These are phyloP conservation scores for Alternaria arborescens DNA, from an alignment of 2,329 filamentous ascomycete species.

Conservation along the genomic window DNA sequence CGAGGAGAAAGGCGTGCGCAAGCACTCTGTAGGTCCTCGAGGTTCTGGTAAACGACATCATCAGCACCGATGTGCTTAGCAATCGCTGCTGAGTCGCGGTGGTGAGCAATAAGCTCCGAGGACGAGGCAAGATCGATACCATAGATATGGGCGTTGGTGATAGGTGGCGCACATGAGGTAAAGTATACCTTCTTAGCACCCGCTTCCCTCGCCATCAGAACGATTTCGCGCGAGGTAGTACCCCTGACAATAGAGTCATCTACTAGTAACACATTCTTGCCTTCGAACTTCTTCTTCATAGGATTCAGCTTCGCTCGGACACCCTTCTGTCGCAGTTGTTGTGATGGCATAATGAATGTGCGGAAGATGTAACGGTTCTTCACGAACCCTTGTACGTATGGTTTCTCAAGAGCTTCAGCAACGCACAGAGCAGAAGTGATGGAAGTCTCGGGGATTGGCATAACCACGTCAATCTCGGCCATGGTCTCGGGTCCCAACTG, in stretches of 20 bases:
- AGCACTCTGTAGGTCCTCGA: constrained; percentile 80
- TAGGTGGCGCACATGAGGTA: constrained; percentile 80
- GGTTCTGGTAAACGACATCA: constrained; percentile 77
- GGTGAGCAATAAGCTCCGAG: constrained; percentile 74
- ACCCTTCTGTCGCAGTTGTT: constrained; percentile 81
- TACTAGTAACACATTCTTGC: constrained; percentile 80
- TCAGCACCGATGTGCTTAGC: constrained; percentile 76
- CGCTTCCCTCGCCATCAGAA: constrained; percentile 84
- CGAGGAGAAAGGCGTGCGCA: constrained; percentile 76
- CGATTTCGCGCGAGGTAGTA: constrained; percentile 81
- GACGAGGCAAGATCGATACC: constrained; percentile 77
- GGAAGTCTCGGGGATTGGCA: constrained; percentile 84
- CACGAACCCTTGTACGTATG: constrained; percentile 82
- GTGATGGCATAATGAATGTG: constrained; percentile 87
- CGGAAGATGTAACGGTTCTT: constrained; percentile 91
- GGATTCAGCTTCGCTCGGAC: constrained; percentile 90
- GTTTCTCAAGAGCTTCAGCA: constrained; percentile 77
- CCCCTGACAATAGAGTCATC: constrained; percentile 92
- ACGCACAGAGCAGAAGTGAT: constrained; percentile 82
- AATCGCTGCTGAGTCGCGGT: constrained; percentile 68
- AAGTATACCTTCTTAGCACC: constrained; percentile 85
- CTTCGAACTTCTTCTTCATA: constrained; percentile 84
- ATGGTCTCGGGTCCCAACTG: constrained; percentile 74
- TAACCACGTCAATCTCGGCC: constrained; percentile 81
- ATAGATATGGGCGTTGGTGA: constrained; percentile 69